Evolutionary conservation across 208 protist genomes (phyloP).

Genomic region (Leishmania gerbilli): DNA sequence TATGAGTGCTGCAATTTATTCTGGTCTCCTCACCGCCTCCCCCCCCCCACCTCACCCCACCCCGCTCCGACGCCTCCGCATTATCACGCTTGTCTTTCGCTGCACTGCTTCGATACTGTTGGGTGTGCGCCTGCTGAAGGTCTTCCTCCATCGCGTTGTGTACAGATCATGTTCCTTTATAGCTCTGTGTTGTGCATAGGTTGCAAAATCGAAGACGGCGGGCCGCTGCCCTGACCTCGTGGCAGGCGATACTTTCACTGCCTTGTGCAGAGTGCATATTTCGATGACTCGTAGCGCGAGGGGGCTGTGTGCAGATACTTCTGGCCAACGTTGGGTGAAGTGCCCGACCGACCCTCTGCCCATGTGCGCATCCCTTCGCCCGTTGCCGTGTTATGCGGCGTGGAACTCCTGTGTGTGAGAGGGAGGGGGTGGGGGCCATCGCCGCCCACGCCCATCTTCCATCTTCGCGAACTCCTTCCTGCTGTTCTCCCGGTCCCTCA

Average conservation of each 20-base stretch:
- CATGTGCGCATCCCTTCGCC: neutral
- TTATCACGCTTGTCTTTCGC: neutral
- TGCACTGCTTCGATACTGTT: neutral
- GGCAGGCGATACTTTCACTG: neutral
- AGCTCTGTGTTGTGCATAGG: neutral
- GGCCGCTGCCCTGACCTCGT: neutral
- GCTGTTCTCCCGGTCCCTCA: neutral
- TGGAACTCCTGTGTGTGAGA: neutral
- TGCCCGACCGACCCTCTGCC: neutral
- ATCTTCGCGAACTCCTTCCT: neutral
- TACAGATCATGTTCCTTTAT: neutral
- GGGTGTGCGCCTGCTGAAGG: neutral
- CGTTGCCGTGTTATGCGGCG: neutral
- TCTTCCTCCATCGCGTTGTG: neutral
- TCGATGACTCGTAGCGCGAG: neutral
- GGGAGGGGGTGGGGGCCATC: neutral
- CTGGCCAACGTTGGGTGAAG: neutral
- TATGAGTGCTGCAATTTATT: neutral
- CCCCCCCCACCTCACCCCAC: neutral
- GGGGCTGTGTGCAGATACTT: neutral
- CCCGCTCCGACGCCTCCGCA: no score
- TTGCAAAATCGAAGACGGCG: neutral
- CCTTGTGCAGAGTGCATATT: neutral
- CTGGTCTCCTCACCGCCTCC: neutral
- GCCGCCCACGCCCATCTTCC: neutral